These are phyloP conservation scores for Boletus vermiculosoides DNA, from an alignment of 768 basidiomycete genomes.

Conservation along the genomic window DNA sequence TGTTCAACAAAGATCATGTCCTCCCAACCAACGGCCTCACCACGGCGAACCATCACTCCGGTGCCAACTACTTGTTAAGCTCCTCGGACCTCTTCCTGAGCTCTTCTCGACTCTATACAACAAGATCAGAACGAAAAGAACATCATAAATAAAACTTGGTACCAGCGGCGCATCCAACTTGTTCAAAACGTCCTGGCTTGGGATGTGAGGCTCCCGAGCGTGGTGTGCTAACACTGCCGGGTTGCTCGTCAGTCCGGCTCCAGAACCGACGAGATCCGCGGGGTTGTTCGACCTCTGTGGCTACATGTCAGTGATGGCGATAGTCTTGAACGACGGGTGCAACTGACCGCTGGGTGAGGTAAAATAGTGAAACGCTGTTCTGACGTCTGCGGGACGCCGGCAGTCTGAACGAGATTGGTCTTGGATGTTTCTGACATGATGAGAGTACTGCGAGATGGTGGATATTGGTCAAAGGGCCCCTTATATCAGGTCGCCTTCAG, in stretches of 20 bases:
- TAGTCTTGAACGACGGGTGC: background rate
- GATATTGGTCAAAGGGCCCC: background rate
- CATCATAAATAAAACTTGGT: slow-evolving; percentile 32
- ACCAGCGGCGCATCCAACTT: slow-evolving; percentile 50
- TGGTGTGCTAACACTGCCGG: slow-evolving; percentile 45
- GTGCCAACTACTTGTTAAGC: slow-evolving; percentile 42
- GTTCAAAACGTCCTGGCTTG: slow-evolving; percentile 42
- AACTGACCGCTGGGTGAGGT: slow-evolving; percentile 61
- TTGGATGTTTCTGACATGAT: slow-evolving; percentile 20
- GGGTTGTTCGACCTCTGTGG: slow-evolving; percentile 61
- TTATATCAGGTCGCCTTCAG: slow-evolving; percentile 2
- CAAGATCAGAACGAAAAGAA: too few species aligned
- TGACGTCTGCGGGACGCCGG: slow-evolving; percentile 1
- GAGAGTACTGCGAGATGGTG: background rate
- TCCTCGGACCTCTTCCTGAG: slow-evolving; percentile 45
- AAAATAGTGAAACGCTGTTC: slow-evolving; percentile 51
- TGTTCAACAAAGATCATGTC: too few species aligned
- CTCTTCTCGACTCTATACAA: slow-evolving; percentile 49
- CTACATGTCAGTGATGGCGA: background rate
- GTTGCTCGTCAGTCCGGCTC: slow-evolving; percentile 39
- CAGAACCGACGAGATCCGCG: slow-evolving; percentile 42
- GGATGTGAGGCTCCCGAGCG: slow-evolving; percentile 52
- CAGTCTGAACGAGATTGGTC: background rate
- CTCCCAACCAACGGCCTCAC: background rate
- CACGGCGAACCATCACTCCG: background rate